These are phyloP conservation scores for Pleurotus djamor DNA, from an alignment of 768 basidiomycete species.

Conservation along the genomic window DNA sequence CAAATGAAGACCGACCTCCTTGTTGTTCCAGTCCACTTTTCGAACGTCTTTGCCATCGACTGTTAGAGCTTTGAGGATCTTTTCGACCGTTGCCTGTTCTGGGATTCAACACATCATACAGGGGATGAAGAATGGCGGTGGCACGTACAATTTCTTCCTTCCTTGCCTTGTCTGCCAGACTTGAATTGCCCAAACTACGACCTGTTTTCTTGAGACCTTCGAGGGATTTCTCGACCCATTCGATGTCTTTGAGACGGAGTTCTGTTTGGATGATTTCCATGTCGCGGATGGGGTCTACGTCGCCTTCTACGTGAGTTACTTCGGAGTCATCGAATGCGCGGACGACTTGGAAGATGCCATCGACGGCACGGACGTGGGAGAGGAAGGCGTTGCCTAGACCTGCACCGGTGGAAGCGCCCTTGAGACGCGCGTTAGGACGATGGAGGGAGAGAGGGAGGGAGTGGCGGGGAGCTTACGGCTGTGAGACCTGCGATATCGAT, in stretches of 20 bases:
- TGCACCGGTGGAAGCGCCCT: conserved; percentile 97
- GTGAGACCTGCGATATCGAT: conserved; percentile 99
- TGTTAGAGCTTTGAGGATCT: conserved; percentile 74
- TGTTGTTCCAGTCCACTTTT: conserved; percentile 92
- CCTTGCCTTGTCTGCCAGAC: conserved; percentile 90
- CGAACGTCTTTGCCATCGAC: conserved; percentile 88
- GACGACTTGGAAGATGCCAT: conserved; percentile 98
- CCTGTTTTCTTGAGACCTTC: conserved; percentile 75
- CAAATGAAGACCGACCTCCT: conserved; percentile 63
- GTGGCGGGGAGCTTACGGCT: conserved; percentile 51
- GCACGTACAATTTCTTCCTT: conserved; percentile 89
- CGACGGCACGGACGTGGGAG: conserved; percentile 96
- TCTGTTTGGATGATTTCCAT: conserved; percentile 98
- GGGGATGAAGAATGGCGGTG: conserved; percentile 3
- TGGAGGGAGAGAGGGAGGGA: conserved; percentile 2
- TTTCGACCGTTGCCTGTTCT: conserved; percentile 76
- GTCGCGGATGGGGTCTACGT: conserved; percentile 92
- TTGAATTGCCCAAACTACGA: conserved; percentile 68
- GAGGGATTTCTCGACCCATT: conserved; percentile 94
- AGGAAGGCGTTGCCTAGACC: conserved; percentile 98
- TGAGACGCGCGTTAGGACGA: neutral
- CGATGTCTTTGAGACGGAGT: conserved; percentile 93
- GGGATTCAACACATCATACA: neutral
- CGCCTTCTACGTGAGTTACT: conserved; percentile 98
- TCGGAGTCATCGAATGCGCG: conserved; percentile 99